Base-by-base conservation (phyloP, 179 eudicot species). In the Carnegiea gigantea region DNA sequence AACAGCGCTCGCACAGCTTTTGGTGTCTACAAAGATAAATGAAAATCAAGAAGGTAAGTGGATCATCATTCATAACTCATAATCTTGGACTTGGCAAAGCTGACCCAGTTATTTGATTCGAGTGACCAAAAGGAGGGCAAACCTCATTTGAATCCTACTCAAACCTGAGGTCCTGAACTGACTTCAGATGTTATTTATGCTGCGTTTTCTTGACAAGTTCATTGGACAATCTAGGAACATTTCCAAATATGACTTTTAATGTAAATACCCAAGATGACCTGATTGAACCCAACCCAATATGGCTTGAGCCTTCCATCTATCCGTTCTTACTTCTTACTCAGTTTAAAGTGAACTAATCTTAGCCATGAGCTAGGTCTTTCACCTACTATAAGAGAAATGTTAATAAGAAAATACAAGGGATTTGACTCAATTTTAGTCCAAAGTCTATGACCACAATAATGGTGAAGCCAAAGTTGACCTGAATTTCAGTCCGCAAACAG, bases 401-500 rank as follows among this genome's bases (percentile, higher is more conserved):
- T 57, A 11, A 7, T 60, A 9, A 60, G 26, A n/a, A 33, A 60
- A 60, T 60, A 23, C 9, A n/a, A 60, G 28, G 23, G 23, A 57
- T 57, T 17, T 8, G 15, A 57, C 62, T 57, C 62, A 17, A 57
- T 57, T 2, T 17, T 17, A 57, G 0, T 57, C 3, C n/a, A 57
- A 57, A 23, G 4, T 62, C 12, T n/a, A 62, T 23, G n/a, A 62
- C 0, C 23, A 24, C 68, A 62, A 62, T n/a, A n/a, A 67, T 33
- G 40, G 71, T 54, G 64, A 21, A 30, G 67, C 1, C 28, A 65
- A 75, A 46, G 14, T 4, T 13, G 75, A 83, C 91, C 91, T 88
- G 91, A 57, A 88, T 88, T 82, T 88, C 91, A 6, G 91, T 86
- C 20, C 83, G 84, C 70, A 88, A 82, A 76, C 91, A 88, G 12